A percentile compares a stretch with the other conserved stretches of the same genome.
Conservation (phyloP, 1,284 basidiomycete species). For the Sporisorium sorghi region DNA sequence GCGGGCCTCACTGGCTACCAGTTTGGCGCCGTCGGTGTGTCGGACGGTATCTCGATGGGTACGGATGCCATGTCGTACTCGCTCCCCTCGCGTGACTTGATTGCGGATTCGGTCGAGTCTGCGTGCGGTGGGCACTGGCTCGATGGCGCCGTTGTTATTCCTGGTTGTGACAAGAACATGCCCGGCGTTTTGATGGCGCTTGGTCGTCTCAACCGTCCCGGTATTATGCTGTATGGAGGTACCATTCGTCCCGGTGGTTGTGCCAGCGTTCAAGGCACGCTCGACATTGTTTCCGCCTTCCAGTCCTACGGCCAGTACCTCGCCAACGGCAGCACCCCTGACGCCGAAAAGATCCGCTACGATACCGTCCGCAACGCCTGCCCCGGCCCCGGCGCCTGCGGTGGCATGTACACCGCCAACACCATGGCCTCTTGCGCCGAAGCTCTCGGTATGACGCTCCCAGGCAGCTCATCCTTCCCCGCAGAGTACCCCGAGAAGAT, state of each 20-base stretch:
- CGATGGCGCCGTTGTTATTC: slow-evolving; percentile 66
- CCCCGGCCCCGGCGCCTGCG: slow-evolving; percentile 67
- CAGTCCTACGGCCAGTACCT: slow-evolving; percentile 68
- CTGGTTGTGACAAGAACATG: slow-evolving; percentile 70
- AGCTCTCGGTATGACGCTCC: slow-evolving; percentile 68
- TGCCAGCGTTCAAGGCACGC: slow-evolving; percentile 50
- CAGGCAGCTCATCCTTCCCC: slow-evolving; percentile 65
- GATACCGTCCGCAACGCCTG: slow-evolving; percentile 66
- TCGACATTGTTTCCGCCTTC: slow-evolving; percentile 68
- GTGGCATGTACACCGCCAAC: slow-evolving; percentile 70
- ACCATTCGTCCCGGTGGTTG: slow-evolving; percentile 67
- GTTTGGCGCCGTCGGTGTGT: slow-evolving; percentile 68
- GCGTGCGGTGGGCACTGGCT: slow-evolving; percentile 68
- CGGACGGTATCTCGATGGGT: slow-evolving; percentile 69
- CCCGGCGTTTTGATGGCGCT: slow-evolving; percentile 69
- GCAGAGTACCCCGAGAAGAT: slow-evolving; percentile 68
- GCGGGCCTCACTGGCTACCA: slow-evolving; percentile 68
- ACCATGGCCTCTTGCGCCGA: slow-evolving; percentile 68
- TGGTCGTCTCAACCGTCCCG: slow-evolving; percentile 67
- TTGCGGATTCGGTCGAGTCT: slow-evolving; percentile 67
- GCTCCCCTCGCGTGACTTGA: slow-evolving; percentile 65
- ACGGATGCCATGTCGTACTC: slow-evolving; percentile 68
- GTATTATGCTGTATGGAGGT: slow-evolving; percentile 69
- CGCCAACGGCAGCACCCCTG: slow-evolving; percentile 59
- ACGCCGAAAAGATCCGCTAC: slow-evolving; percentile 66